A percentile compares a stretch with the other conserved stretches of the same genome.
Evolutionary conservation across 208 protist genomes (phyloP).

Genomic region (Crithidia fasciculata): DNA sequence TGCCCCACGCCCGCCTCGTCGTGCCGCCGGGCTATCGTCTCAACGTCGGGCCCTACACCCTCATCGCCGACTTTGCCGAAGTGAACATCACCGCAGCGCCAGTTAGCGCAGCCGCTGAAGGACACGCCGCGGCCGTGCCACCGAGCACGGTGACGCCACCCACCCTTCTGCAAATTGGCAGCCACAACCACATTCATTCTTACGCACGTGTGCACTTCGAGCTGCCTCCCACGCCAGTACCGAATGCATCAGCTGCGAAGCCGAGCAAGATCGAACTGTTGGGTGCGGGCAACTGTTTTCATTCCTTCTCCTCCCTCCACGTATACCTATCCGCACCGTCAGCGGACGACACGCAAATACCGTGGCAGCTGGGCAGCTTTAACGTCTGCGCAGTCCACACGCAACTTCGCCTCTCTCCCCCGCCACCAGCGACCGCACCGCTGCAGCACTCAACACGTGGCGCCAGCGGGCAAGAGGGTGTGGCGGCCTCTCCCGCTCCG

Average conservation of each 20-base stretch:
- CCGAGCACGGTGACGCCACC: neutral
- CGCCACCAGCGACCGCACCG: neutral
- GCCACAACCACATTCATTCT: slow-evolving; percentile 58
- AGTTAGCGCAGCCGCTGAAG: too few relatives aligned
- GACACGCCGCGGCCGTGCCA: too few relatives aligned
- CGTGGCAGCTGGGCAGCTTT: slow-evolving; percentile 29
- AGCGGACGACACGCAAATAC: neutral
- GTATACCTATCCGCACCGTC: neutral
- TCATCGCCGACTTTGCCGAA: slow-evolving; percentile 51
- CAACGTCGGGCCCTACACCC: slow-evolving; percentile 41
- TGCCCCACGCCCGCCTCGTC: slow-evolving; percentile 46
- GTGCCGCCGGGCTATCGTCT: slow-evolving; percentile 26
- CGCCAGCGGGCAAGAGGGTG: too few relatives aligned
- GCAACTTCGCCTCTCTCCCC: neutral
- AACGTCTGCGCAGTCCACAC: slow-evolving; percentile 39
- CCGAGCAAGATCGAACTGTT: slow-evolving; percentile 10
- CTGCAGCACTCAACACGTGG: too few relatives aligned
- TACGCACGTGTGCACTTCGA: slow-evolving; percentile 22
- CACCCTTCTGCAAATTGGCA: slow-evolving; percentile 12
- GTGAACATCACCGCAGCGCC: slow-evolving; percentile 18
- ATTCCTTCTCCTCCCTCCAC: slow-evolving; percentile 27
- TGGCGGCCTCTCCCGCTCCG: neutral
- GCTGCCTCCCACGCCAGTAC: neutral
- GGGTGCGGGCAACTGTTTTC: slow-evolving; percentile 40
- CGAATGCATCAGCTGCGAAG: neutral